Evolutionary conservation across 1,284 basidiomycete genomes (phyloP).

Genomic region (Trametes polyzona): DNA sequence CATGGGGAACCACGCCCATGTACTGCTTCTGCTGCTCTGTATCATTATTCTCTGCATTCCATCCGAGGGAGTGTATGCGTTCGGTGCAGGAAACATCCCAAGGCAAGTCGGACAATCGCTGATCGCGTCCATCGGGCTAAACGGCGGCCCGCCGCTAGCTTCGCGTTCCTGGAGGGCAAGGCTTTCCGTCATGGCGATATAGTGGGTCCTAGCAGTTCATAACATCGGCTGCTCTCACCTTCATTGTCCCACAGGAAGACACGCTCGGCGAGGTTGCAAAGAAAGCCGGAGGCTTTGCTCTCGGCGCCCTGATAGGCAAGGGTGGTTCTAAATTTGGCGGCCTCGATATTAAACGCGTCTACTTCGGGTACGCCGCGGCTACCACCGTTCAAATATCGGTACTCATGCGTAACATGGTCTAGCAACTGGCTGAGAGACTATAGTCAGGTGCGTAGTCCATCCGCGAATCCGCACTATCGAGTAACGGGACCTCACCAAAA

Average conservation of each 20-base stretch:
- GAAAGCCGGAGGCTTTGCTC: slow-evolving; percentile 61
- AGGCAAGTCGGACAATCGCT: slow-evolving; percentile 47
- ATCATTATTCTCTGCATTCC: slow-evolving; percentile 63
- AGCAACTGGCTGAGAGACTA: slow-evolving; percentile 87
- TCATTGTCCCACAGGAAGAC: slow-evolving; percentile 59
- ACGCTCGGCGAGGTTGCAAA: slow-evolving; percentile 67
- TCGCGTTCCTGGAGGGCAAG: slow-evolving; percentile 75
- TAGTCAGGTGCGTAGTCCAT: slow-evolving; percentile 53
- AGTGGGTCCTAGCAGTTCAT: slow-evolving; percentile 45
- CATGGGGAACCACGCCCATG: slow-evolving; percentile 33
- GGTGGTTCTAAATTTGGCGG: slow-evolving; percentile 75
- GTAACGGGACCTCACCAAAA: neutral
- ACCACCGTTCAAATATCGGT: neutral
- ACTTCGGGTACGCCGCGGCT: slow-evolving; percentile 63
- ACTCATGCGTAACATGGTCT: neutral
- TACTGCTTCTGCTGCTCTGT: slow-evolving; percentile 53
- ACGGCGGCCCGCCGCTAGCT: slow-evolving; percentile 43
- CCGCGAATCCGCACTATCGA: neutral
- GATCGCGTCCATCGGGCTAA: slow-evolving; percentile 4
- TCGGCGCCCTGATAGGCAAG: slow-evolving; percentile 60
- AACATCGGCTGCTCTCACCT: neutral
- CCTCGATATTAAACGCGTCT: slow-evolving; percentile 76
- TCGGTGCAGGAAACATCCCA: slow-evolving; percentile 79
- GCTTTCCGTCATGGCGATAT: slow-evolving; percentile 90
- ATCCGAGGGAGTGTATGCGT: slow-evolving; percentile 64